phyloP scores from a whole-genome alignment of 1,284 basidiomycete species.

The Cerrena zonata region DNA sequence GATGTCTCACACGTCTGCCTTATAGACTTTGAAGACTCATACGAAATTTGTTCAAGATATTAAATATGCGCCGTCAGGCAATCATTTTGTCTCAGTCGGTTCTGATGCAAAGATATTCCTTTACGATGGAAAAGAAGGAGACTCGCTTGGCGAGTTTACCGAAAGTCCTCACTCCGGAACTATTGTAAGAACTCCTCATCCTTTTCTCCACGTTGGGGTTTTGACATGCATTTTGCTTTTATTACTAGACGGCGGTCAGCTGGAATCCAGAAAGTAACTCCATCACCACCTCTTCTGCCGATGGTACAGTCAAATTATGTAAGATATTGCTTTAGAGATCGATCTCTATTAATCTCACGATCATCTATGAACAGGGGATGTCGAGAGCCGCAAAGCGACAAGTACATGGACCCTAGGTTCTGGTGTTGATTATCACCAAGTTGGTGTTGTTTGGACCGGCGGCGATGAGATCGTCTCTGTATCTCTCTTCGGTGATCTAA shows the following conservation, averaged over 20 bases:
- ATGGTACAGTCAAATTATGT: slow-evolving; percentile 87
- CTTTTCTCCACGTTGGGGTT: background rate
- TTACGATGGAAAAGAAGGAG: slow-evolving; percentile 89
- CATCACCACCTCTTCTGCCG: slow-evolving; percentile 80
- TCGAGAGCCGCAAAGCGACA: slow-evolving; percentile 60
- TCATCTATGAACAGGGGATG: slow-evolving; percentile 63
- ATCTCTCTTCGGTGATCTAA: slow-evolving; percentile 79
- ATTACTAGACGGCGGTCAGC: slow-evolving; percentile 68
- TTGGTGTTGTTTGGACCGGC: slow-evolving; percentile 81
- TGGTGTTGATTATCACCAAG: slow-evolving; percentile 74
- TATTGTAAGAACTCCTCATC: slow-evolving; percentile 49
- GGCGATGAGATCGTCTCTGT: slow-evolving; percentile 76
- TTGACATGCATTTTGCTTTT: slow-evolving; percentile 1
- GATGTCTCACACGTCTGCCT: no score
- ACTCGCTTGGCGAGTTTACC: slow-evolving; percentile 64
- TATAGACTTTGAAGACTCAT: slow-evolving; percentile 82
- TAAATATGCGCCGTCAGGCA: slow-evolving; percentile 75
- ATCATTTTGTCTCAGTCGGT: slow-evolving; percentile 84
- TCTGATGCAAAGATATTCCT: slow-evolving; percentile 87
- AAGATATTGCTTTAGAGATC: background rate
- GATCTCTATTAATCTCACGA: background rate
- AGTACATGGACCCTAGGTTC: slow-evolving; percentile 69
- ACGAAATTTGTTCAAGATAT: slow-evolving; percentile 94
- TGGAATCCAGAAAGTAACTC: slow-evolving; percentile 75
- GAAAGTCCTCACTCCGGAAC: slow-evolving; percentile 68